Base-by-base conservation (phyloP, 108 stramenopile genomes). In the Pseudonitzschia multistriata region DNA sequence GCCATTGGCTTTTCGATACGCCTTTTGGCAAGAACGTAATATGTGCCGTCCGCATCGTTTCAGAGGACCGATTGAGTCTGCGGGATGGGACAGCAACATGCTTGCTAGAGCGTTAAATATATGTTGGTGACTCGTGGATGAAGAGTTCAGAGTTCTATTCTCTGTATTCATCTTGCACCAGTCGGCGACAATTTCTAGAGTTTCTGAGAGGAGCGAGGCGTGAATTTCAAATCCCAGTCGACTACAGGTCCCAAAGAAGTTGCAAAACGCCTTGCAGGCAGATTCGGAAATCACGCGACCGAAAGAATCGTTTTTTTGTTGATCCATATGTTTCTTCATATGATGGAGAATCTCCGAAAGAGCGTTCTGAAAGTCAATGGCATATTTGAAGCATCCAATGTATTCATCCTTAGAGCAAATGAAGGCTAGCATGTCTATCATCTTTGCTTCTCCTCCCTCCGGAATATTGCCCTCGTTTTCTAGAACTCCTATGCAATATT, bases 381-480 rank as follows among this genome's bases (percentile, higher is more conserved):
- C 33, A n/a, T 81, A 29, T 31, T 76, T 77, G 57, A 89, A 68
- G 28, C 68, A 54, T 42, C 78, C 83, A 31, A 93, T 76, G 60
- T 88, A 91, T 17, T 84, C 84, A 27, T 74, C 66, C 30, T 79
- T 54, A 1, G 83, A 83, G 63, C 89, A 90, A 17, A 93, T 66
- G n/a, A 77, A 74, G 17, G 34, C 42, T 31, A 93, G 55, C 86
- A 81, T 84, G 14, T 83, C 64, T 28, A 90, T 56, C 72, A 93
- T 57, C 39, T 89, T 72, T 2, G 62, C 19, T 37, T 85, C 63
- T 64, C 63, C 83, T 15, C 76, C 83, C 30, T 73, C 39, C 7
- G 71, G 60, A 31, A 68, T 6, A 6, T 76, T 74, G 22, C 84
- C 77, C 2, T 81, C 83, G 36, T 86, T 77, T 34, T 77, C 68